Evolutionary conservation across 495 filamentous ascomycete species (phyloP).

Genomic region (Chlorociboria aeruginascens): DNA sequence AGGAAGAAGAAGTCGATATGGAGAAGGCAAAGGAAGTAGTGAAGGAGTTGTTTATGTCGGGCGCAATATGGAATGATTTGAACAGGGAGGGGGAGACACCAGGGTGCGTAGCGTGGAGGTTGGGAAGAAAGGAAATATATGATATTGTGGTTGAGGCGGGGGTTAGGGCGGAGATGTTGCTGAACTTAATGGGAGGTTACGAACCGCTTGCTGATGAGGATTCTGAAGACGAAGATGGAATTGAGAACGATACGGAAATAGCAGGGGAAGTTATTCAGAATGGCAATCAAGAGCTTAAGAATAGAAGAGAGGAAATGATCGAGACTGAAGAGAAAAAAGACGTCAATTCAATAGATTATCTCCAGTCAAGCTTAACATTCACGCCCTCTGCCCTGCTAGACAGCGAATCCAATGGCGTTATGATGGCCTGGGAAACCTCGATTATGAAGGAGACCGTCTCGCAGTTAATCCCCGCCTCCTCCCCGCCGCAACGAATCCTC

Average conservation of each 20-base stretch:
- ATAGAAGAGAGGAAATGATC: slow-evolving; percentile 7
- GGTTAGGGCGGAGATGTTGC: slow-evolving; percentile 76
- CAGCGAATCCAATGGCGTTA: slow-evolving; percentile 72
- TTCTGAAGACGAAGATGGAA: slow-evolving; percentile 46
- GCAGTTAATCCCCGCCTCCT: slow-evolving; percentile 39
- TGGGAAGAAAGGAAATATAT: slow-evolving; percentile 66
- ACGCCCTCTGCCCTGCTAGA: slow-evolving; percentile 61
- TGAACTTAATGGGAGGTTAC: slow-evolving; percentile 68
- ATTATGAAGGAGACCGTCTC: slow-evolving; percentile 76
- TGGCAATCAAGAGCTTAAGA: slow-evolving; percentile 1
- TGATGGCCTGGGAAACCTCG: slow-evolving; percentile 93
- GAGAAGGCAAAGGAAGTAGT: slow-evolving; percentile 53
- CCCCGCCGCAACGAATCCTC: slow-evolving; percentile 55
- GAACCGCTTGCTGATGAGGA: slow-evolving; percentile 53
- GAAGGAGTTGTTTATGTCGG: slow-evolving; percentile 65
- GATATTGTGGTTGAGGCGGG: slow-evolving; percentile 82
- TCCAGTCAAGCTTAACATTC: slow-evolving; percentile 68
- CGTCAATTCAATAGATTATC: slow-evolving; percentile 45
- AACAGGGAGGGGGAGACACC: slow-evolving; percentile 81
- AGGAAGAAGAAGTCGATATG: slow-evolving; percentile 30
- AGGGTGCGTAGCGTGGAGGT: slow-evolving; percentile 67
- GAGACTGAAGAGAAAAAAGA: slow-evolving; percentile 14
- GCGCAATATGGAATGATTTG: slow-evolving; percentile 96
- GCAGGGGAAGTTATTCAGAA: slow-evolving; percentile 5
- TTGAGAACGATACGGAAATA: slow-evolving; percentile 24